Base-by-base conservation (phyloP, 2,329 filamentous ascomycete species). In the Magnaporthiopsis rhizophila region DNA sequence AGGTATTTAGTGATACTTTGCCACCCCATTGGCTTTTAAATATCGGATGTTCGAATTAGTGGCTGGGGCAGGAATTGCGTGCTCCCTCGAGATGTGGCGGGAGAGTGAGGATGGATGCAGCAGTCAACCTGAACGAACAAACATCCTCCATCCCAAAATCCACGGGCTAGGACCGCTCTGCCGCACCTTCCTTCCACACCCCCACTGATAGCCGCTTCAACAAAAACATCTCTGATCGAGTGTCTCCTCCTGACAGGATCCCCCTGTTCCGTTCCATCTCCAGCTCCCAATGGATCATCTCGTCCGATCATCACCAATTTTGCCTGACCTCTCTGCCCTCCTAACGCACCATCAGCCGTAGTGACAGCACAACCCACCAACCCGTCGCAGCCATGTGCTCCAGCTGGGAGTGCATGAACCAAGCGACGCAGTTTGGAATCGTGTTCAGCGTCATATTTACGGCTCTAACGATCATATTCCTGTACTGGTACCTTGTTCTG, bases 401-500 rank as follows among this genome's bases (percentile, higher is more conserved):
- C 3, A 73, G 75, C 13, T 81, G 77, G 77, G 65, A 70, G 58
- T 81, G 79, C 65, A 70, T 80, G n/a, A 77, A 69, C 34, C 59
- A 67, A 12, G 67, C 73, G 0, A 71, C 78, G 58, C 71, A 78
- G 45, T 74, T 74, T 28, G 79, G 79, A 2, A 72, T 80, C 36
- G 74, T 80, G 21, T 73, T 77, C 65, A 76, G 74, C 65, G 68
- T 73, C 18, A 64, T 75, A 9, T 64, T 76, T 8, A 65, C 67
- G 12, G 67, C 72, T 2, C 67, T 68, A 4, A 65, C 74, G 15
- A 57, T 78, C 3, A 65, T 69, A 0, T 56, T 77, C 15, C 62
- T 72, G 5, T 73, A 73, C 53, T 80, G 74, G 70, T 76, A 72
- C 58, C 26, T 65, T 7, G 45, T 69, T 9, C 58, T 26, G 58